Base-by-base conservation (phyloP, 805 yeast genomes). In the Ogataea paradorogensis region DNA sequence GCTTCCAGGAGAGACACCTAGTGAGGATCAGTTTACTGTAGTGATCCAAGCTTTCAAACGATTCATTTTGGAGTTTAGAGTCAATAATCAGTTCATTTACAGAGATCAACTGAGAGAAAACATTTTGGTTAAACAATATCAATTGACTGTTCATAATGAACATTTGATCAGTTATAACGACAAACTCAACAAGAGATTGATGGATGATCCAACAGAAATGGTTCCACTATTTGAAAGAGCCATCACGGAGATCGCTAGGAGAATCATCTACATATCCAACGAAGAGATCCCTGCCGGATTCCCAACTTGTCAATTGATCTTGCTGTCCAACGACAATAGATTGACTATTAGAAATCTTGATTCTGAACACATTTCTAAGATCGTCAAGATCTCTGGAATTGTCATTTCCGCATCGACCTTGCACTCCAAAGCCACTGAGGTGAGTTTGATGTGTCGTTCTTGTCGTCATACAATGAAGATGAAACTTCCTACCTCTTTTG, bases 81-180 rank as follows among this genome's bases (percentile, higher is more conserved):
- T 87, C 45, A 84, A 85, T 56, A 77, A 86, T 42, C 83, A 80
- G 59, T 93, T 85, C 61, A 70, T 89, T 27, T 91, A 91, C 69
- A 73, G 95, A 70, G 96, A 90, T 54, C 96, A 90, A 60, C 70
- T 93, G 40, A 73, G 96, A 51, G 95, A 88, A 55, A 88, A 90
- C 62, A 67, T 95, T 33, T 69, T 91, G 35, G 82, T 87, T 47
- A 82, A 82, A 40, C 78, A 82, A 53, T 90, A 79, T 63, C 75
- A 73, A 28, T 63, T 93, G 36, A 75, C 77, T 3, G 95, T 93
- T 9, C 80, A 85, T 49, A 73, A 86, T 33, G 95, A 84, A 39
- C 96, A 93, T 58, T 67, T 93, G 42, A 84, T 91, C 40, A 82
- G 88, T 7, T 93, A 79, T 67, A 86, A 88, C 56, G 98, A 88